Evolutionary conservation across 2,329 filamentous ascomycete genomes (phyloP), one percentile per base, ranked within the genome.

Genomic region (Pyricularia sp.): DNA sequence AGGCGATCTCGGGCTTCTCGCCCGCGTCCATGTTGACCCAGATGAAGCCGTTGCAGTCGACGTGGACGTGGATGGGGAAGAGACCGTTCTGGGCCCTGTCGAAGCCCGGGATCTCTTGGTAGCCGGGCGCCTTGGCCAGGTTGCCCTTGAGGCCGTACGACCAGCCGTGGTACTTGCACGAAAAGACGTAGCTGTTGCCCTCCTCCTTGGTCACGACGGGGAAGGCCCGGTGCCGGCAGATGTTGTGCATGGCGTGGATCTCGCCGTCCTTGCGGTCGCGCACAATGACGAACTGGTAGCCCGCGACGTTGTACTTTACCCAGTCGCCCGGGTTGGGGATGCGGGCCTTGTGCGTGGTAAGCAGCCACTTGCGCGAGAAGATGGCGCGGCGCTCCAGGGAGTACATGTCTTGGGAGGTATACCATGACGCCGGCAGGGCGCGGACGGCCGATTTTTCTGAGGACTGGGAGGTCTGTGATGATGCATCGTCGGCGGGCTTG

Each of bases 101-200:
- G 72, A 89, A 89, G 10, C 83, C 84, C 1, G 80, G 78, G 0
- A 88, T 76, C 25, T 83, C 81, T 59, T 87, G 81, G 72, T 87
- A 89, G 2, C 84, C 81, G 0, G 86, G 86, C 1, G 87, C 86
- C 74, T 88, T 89, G 30, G 86, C 83, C 2, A 89, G 79, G 66
- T 84, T 83, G 17, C 86, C 87, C 31, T 79, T 81, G 2, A 86
- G 78, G 64, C 85, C 84, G 70, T 88, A 89, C 2, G 84, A 86
- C 86, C 87, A 89, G 61, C 86, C 86, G 73, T 89, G 86, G 72
- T 89, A 89, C 70, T 84, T 83, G 79, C 87, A 89, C 0, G 83
- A 80, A 55, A 89, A 81, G 50, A 88, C 82, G 71, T 77, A 81
- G 65, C 81, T 81, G 61, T 80, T 80, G 3, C 87, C 87, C 11